Base-by-base conservation (phyloP, 1,284 basidiomycete genomes). In the Bondarzewia mesenterica region DNA sequence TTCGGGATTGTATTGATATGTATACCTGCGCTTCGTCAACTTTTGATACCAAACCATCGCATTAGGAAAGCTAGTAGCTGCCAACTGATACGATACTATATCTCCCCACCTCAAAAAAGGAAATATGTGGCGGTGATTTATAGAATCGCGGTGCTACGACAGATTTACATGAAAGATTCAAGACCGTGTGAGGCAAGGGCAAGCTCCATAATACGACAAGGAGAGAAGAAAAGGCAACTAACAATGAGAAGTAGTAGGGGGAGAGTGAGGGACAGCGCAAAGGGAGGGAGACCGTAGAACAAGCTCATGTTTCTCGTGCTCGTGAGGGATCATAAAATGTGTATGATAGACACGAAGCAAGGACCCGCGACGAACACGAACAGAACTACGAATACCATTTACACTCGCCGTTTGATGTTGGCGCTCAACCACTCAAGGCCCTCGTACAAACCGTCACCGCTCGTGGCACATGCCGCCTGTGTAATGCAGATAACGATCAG, bases 361-460 rank as follows among this genome's bases (percentile, higher is more conserved):
- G 36, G 42, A 55, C 54, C 48, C 46, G 68, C 66, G 68, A 71
- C 64, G 68, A 68, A 65, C 65, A 71, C 65, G n/a, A 27, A 32
- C 29, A n/a, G n/a, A 32, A 32, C 29, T 32, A 32, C 29, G n/a
- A n/a, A 32, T 10, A 32, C 29, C 6, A 55, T 67, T 80, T 78
- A 87, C 70, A 75, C 75, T 64, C 86, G 82, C 65, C 85, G 80
- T 74, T 89, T 89, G 73, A 92, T 86, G 78, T 93, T 93, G 58
- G 81, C 79, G 63, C 85, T 89, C 77, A 93, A 73, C 92, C 92
- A 95, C 73, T 96, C 93, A 58, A 96, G 78, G 72, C 95, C 95
- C 75, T 99, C 96, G 71, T 99, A 99, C 54, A 99, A 80, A 76
- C 95, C 95, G 68, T 99, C 96, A 64, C 96, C 96, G 62, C 90